Evolutionary conservation across 2,329 filamentous ascomycete genomes (phyloP).

Genomic region (Chaetomiaceae sp.): DNA sequence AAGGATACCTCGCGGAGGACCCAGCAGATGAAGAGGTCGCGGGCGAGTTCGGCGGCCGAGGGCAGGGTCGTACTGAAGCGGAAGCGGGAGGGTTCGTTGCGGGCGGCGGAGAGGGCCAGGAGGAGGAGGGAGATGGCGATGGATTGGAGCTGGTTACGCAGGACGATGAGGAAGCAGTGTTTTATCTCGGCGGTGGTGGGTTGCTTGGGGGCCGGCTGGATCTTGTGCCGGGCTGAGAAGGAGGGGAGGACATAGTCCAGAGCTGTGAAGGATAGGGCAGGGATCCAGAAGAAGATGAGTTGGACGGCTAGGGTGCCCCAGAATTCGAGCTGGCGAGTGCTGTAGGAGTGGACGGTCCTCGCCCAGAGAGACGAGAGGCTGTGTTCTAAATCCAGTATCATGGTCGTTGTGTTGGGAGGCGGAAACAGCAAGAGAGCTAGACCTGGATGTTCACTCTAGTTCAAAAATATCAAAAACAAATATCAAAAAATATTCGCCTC

Average conservation of each 20-base stretch:
- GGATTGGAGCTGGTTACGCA: constrained; percentile 45
- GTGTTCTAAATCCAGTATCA: background rate
- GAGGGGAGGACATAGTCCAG: constrained; percentile 42
- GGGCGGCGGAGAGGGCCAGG: constrained; percentile 14
- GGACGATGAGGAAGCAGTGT: constrained; percentile 41
- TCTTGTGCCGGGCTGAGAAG: constrained; percentile 50
- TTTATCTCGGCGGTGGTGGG: constrained; percentile 42
- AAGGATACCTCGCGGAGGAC: constrained; percentile 48
- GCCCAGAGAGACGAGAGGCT: constrained; percentile 23
- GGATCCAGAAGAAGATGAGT: constrained; percentile 44
- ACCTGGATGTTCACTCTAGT: no score
- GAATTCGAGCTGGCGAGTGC: constrained; percentile 35
- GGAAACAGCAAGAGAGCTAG: no score
- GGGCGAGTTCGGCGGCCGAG: constrained; percentile 32
- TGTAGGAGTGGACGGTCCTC: constrained; percentile 21
- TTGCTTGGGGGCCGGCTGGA: constrained; percentile 49
- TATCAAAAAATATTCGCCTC: no score
- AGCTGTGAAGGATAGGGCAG: constrained; percentile 38
- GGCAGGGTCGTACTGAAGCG: constrained; percentile 39
- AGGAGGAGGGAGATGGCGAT: constrained; percentile 31
- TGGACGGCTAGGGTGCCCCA: constrained; percentile 39
- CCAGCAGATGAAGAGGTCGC: constrained; percentile 40
- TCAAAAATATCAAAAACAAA: no score
- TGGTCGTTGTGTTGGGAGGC: background rate
- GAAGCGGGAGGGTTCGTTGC: constrained; percentile 32